Conservation (phyloP, 768 basidiomycete genomes). For the Basidioascus undulatus region DNA sequence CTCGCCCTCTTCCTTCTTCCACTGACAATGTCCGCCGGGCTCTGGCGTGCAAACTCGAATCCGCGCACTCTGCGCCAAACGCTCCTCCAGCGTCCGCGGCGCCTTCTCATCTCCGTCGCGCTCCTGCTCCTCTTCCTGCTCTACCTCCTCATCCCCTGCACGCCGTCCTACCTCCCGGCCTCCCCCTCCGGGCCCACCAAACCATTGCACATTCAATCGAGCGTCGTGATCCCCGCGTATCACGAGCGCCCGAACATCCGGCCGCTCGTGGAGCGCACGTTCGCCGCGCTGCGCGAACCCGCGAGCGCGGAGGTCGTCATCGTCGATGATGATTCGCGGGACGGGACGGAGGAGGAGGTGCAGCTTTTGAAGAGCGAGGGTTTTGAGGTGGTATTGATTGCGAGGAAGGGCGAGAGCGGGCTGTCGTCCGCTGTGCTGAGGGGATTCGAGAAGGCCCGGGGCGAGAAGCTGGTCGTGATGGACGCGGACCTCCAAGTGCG, state of each 20-base stretch:
- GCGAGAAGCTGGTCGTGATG: slow-evolving; percentile 13
- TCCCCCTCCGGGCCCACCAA: not conserved
- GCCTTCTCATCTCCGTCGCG: too few species aligned
- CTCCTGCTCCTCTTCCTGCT: too few species aligned
- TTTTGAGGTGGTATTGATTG: slow-evolving; percentile 11
- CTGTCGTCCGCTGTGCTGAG: slow-evolving; percentile 13
- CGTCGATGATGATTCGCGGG: slow-evolving; percentile 14
- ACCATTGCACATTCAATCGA: not conserved
- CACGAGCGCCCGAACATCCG: slow-evolving; percentile 13
- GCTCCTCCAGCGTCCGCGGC: too few species aligned
- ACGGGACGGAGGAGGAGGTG: slow-evolving; percentile 10
- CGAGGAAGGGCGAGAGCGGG: slow-evolving; percentile 9
- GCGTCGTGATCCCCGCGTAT: slow-evolving; percentile 14
- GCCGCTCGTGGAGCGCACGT: slow-evolving; percentile 9
- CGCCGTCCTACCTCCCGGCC: too few species aligned
- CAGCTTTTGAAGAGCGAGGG: slow-evolving; percentile 8
- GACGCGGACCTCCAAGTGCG: slow-evolving; percentile 14
- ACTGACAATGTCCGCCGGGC: too few species aligned
- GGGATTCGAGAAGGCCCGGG: slow-evolving; percentile 12
- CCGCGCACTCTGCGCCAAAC: too few species aligned
- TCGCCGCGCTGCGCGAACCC: slow-evolving; percentile 5
- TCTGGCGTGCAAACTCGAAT: too few species aligned
- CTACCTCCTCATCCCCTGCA: too few species aligned
- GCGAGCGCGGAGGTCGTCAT: slow-evolving; percentile 11
- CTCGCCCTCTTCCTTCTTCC: too few species aligned